Evolutionary conservation across 2,329 filamentous ascomycete genomes (phyloP).

Genomic region (Neurospora sp.): DNA sequence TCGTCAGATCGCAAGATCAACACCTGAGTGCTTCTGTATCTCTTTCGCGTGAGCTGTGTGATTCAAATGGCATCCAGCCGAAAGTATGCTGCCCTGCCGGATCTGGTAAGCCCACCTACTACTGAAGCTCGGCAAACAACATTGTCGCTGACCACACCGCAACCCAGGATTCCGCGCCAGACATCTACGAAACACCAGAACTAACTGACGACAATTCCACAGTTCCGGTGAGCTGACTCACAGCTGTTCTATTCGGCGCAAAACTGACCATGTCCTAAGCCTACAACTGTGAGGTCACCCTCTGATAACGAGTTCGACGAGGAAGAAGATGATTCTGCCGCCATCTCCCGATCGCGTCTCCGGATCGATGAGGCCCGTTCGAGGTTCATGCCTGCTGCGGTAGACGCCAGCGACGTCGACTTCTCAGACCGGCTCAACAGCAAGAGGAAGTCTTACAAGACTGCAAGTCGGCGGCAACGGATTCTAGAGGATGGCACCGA

Average conservation of each 20-base stretch:
- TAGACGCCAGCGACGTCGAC: constrained; percentile 71
- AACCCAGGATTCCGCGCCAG: constrained; percentile 72
- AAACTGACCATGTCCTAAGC: constrained; percentile 28
- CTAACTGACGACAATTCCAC: constrained; percentile 85
- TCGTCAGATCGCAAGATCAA: too few relatives aligned
- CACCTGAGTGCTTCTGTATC: too few relatives aligned
- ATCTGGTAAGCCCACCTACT: constrained; percentile 47
- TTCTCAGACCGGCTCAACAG: constrained; percentile 82
- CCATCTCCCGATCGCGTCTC: constrained; percentile 67
- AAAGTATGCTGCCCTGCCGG: constrained; percentile 74
- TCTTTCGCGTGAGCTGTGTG: too few relatives aligned
- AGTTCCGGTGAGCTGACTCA: constrained; percentile 51
- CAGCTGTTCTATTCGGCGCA: background rate
- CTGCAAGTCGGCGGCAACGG: constrained; percentile 54
- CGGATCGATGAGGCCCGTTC: constrained; percentile 70
- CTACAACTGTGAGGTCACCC: constrained; percentile 43
- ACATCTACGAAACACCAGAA: constrained; percentile 94
- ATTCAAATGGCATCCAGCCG: constrained; percentile 54
- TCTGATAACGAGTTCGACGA: constrained; percentile 55
- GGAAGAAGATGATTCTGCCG: constrained; percentile 49
- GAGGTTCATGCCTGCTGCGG: constrained; percentile 63
- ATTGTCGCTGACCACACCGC: constrained; percentile 9
- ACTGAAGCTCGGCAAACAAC: background rate
- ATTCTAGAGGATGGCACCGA: constrained; percentile 53
- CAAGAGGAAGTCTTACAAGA: constrained; percentile 76